These are phyloP conservation scores for Candida frijolesensis DNA, from an alignment of 1,139 yeast genomes.

Conservation along the genomic window DNA sequence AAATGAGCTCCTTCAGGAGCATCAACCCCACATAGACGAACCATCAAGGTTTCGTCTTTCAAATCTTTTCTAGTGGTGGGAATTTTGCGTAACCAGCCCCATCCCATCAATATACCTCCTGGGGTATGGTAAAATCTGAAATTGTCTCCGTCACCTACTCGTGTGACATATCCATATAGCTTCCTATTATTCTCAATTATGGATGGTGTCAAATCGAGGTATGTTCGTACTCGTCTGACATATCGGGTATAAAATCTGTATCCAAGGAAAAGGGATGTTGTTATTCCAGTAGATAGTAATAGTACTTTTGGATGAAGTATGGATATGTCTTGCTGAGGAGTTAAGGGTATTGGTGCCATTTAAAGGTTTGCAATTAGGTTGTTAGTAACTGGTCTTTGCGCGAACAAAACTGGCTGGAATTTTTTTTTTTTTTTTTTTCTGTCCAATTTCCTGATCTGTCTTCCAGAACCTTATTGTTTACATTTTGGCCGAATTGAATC, in stretches of 20 bases:
- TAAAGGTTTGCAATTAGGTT: not conserved
- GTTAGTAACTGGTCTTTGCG: not conserved
- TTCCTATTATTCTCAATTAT: conserved; percentile 33
- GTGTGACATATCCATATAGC: conserved; percentile 79
- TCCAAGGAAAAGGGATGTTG: conserved; percentile 33
- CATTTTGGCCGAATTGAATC: not conserved
- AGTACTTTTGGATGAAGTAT: conserved; percentile 45
- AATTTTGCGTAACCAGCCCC: conserved; percentile 82
- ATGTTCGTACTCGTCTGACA: conserved; percentile 35
- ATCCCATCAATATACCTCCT: conserved; percentile 83
- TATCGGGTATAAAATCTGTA: conserved; percentile 37
- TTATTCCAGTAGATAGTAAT: conserved; percentile 40
- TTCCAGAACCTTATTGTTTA: not conserved
- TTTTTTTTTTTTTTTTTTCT: conserved; percentile 1
- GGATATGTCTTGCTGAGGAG: conserved; percentile 20
- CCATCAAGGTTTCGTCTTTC: conserved; percentile 61
- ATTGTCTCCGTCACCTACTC: conserved; percentile 97
- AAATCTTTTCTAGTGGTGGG: conserved; percentile 47
- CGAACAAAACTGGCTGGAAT: not conserved
- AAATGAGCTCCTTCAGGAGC: conserved; percentile 97
- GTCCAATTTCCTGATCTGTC: not conserved
- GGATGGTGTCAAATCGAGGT: conserved; percentile 42
- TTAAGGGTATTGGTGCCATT: conserved; percentile 12
- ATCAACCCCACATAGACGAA: conserved; percentile 92
- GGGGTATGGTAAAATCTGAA: conserved; percentile 93